Percentiles rank a stretch among this genome's conserved stretches.
These are phyloP conservation scores for Cardamine chenopodiifolia DNA, from an alignment of 345 rosid genomes.

Conservation along the genomic window DNA sequence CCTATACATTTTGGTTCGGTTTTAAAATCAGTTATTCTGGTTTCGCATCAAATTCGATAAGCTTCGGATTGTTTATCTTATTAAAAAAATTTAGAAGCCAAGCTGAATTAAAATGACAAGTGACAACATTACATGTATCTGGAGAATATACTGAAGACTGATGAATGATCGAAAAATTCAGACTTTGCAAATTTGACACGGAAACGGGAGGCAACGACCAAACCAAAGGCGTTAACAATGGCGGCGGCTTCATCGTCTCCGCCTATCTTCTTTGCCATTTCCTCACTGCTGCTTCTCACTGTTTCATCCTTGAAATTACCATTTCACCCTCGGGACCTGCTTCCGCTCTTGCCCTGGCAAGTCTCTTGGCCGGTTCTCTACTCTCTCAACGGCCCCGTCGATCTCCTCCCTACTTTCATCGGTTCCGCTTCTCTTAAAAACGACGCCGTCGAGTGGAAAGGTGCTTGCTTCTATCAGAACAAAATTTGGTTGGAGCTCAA, in stretches of 20 bases:
- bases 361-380: slow-evolving; percentile 83
- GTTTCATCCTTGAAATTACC: slow-evolving; percentile 46
- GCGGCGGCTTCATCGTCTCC: slow-evolving; percentile 26
- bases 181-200: slow-evolving; percentile 24
- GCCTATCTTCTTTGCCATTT: slow-evolving; percentile 12
- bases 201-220: neutral
- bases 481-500: slow-evolving; percentile 90
- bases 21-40: neutral
- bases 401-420: slow-evolving; percentile 81
- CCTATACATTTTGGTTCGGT: neutral
- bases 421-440: slow-evolving; percentile 70
- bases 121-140: neutral
- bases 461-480: slow-evolving; percentile 84
- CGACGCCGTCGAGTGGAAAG: slow-evolving; percentile 67
- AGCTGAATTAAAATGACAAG: neutral
- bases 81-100: neutral
- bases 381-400: slow-evolving; percentile 60
- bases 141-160: slow-evolving; percentile 9
- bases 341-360: slow-evolving; percentile 74
- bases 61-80: neutral
- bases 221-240: slow-evolving; percentile 1
- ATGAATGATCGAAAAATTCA: neutral
- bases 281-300: slow-evolving; percentile 6
- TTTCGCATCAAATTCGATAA: neutral
- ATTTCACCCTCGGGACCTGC: slow-evolving; percentile 70